Conservation (phyloP, 768 basidiomycete species). For the Mycena albidolilacea region DNA sequence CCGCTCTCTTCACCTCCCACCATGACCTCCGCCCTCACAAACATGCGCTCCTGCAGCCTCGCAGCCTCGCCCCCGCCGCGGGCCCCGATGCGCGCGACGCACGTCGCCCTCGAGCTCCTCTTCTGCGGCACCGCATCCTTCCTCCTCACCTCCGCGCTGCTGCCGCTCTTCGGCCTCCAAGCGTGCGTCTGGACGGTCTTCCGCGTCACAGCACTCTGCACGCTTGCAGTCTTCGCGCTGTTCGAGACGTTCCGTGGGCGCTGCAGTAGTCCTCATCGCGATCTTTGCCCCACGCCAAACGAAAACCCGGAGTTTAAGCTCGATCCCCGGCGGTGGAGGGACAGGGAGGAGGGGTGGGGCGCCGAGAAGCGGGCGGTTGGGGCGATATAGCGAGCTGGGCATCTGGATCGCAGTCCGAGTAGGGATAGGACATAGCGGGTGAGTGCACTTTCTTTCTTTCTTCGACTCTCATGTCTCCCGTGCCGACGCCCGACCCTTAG, state of each 20-base stretch:
- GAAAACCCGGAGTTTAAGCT: constrained; percentile 24
- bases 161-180: constrained; percentile 30
- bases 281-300: not conserved
- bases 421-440: not conserved
- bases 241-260: not conserved
- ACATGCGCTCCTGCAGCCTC: too few species aligned
- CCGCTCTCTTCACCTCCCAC: too few species aligned
- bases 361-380: not conserved
- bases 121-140: constrained; percentile 23
- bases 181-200: not conserved
- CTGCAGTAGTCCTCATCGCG: too few species aligned
- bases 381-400: too few species aligned
- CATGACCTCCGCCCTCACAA: too few species aligned
- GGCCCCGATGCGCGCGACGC: too few species aligned
- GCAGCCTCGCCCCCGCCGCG: too few species aligned
- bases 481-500: too few species aligned
- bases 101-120: constrained; percentile 33
- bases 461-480: too few species aligned
- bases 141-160: constrained; percentile 27
- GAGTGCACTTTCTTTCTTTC: not conserved
- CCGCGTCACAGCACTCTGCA: constrained; percentile 20
- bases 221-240: constrained; percentile 18
- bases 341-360: not conserved
- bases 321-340: not conserved
- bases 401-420: too few species aligned